Evolutionary conservation across 192 early-diverging fungal species (phyloP).

Genomic region (Coemansia erecta): DNA sequence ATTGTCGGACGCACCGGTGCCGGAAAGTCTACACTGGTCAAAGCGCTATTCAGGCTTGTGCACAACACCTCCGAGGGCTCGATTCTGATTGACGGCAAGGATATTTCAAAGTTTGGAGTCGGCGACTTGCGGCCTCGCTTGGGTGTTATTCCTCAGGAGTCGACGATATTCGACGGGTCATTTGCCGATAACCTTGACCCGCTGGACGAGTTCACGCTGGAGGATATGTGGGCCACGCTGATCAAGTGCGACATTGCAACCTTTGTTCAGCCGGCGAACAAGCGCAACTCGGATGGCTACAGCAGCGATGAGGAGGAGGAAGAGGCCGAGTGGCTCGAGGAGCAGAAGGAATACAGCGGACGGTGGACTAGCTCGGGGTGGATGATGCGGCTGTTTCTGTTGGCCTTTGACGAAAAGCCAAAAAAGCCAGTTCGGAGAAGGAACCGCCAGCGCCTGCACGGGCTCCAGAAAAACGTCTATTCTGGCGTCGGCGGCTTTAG

Average conservation of each 20-base stretch:
- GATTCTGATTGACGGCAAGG: conserved; percentile 78
- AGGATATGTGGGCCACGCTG: conserved; percentile 21
- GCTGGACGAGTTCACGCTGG: conserved; percentile 30
- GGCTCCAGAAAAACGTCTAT: not conserved
- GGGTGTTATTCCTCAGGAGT: conserved; percentile 64
- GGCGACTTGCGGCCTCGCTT: conserved; percentile 55
- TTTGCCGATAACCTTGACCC: conserved; percentile 69
- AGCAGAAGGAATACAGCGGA: not conserved
- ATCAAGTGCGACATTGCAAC: conserved; percentile 19
- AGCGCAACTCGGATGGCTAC: not conserved
- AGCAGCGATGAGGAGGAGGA: not conserved
- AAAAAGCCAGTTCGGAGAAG: not conserved
- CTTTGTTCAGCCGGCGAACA: not conserved
- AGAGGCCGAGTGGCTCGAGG: not conserved
- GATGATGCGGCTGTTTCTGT: conserved; percentile 7
- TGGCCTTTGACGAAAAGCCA: not conserved
- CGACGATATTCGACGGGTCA: conserved; percentile 61
- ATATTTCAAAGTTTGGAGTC: conserved; percentile 70
- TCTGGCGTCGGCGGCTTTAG: conserved; percentile 5
- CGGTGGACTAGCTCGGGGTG: conserved; percentile 16
- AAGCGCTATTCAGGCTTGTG: conserved; percentile 58
- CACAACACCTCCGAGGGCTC: conserved; percentile 54
- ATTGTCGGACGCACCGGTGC: conserved; percentile 58
- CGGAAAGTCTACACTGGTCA: conserved; percentile 61
- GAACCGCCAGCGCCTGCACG: not conserved